Evolutionary conservation across 129 eudicot species (phyloP).

Genomic region (Mikania micrantha): DNA sequence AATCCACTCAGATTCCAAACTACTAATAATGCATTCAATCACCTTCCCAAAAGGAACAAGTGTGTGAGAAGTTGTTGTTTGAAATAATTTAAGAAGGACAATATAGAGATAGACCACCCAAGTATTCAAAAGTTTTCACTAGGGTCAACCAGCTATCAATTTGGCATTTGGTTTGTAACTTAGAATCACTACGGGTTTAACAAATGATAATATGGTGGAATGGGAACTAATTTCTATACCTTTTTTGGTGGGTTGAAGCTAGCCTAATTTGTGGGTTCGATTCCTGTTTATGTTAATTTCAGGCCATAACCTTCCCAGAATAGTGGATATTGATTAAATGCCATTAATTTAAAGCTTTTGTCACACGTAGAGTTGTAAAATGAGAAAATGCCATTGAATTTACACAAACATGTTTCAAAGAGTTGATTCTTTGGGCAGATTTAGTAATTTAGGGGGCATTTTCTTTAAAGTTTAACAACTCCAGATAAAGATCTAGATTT

Average conservation of each 20-base stretch:
- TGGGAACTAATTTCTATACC: too few species aligned
- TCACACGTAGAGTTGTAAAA: neutral
- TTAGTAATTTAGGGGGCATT: too few species aligned
- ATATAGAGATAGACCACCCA: neutral
- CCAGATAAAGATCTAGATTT: neutral
- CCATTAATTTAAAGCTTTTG: neutral
- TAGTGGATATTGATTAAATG: neutral
- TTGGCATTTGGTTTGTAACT: too few species aligned
- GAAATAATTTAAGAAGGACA: neutral
- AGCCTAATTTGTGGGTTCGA: too few species aligned
- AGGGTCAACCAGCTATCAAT: neutral
- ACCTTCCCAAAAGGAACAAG: slow-evolving; percentile 17
- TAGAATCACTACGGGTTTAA: too few species aligned
- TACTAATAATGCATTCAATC: slow-evolving; percentile 35
- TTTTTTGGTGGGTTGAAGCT: too few species aligned
- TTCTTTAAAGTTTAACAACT: neutral
- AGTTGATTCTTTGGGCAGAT: neutral
- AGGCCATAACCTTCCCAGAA: neutral
- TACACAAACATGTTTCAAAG: neutral
- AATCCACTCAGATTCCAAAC: slow-evolving; percentile 42
- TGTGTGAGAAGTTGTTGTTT: neutral
- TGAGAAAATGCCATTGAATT: neutral
- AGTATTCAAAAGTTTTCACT: neutral
- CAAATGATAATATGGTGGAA: too few species aligned
- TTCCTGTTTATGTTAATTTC: neutral